Percentiles rank a stretch among this genome's conserved stretches.
These are phyloP conservation scores for Colletotrichum sp. DNA, from an alignment of 2,329 filamentous ascomycete species.

Conservation along the genomic window DNA sequence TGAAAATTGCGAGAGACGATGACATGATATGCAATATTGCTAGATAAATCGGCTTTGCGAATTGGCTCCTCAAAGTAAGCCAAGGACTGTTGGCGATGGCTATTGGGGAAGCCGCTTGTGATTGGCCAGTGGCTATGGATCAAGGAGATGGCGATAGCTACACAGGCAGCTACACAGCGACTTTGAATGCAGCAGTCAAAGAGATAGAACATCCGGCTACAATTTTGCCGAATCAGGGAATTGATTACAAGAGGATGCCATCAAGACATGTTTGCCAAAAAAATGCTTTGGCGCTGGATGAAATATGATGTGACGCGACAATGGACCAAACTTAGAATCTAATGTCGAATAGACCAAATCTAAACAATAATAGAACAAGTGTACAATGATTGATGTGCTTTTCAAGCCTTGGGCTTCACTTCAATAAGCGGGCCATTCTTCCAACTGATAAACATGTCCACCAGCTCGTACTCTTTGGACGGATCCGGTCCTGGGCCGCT, in stretches of 20 bases:
- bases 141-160: not conserved
- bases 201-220: not conserved
- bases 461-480: not conserved
- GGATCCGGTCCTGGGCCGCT: not conserved
- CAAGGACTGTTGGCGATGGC: not conserved
- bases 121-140: not conserved
- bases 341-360: accelerated
- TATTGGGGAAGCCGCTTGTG: not conserved
- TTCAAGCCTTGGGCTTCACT: not conserved
- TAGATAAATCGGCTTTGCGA: not conserved
- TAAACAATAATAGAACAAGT: not conserved
- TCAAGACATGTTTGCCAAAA: not conserved
- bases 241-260: accelerated
- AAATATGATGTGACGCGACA: not conserved
- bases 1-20: not conserved
- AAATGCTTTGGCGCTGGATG: not conserved
- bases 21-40: not conserved
- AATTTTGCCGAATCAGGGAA: accelerated
- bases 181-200: not conserved
- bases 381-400: not conserved
- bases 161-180: not conserved
- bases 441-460: constrained; percentile 11
- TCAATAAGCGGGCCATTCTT: not conserved
- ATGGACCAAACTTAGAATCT: not conserved
- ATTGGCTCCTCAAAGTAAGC: not conserved